Percentiles rank a stretch among this genome's conserved stretches.
phyloP scores from a whole-genome alignment of 768 basidiomycete genomes.

The Trametes cingulata region DNA sequence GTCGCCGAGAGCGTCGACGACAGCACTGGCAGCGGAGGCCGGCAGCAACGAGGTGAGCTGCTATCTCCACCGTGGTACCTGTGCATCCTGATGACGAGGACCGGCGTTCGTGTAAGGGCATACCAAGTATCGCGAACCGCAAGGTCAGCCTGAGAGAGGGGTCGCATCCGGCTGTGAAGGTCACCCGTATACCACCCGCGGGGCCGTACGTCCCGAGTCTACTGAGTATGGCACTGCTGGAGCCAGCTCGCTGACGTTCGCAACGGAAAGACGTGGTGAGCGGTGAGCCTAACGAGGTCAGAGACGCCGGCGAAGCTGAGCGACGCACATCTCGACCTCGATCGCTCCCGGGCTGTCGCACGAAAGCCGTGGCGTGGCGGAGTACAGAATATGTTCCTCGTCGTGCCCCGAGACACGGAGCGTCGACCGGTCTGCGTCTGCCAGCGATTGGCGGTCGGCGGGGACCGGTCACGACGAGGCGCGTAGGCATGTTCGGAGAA shows the following conservation, averaged over 20 bases:
- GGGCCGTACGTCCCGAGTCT: conserved; percentile 39
- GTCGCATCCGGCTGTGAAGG: conserved; percentile 53
- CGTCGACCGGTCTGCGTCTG: too few relatives aligned
- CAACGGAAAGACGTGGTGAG: conserved; percentile 56
- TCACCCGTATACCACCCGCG: too few relatives aligned
- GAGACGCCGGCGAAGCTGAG: conserved; percentile 27
- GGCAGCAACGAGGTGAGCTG: conserved; percentile 44
- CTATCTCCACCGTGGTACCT: background rate
- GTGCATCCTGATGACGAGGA: too few relatives aligned
- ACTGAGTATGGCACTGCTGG: background rate
- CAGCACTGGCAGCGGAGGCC: conserved; percentile 44
- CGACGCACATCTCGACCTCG: too few relatives aligned
- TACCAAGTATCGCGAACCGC: conserved; percentile 44
- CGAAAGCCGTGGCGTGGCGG: too few relatives aligned
- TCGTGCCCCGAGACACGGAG: too few relatives aligned
- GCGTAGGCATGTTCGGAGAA: too few relatives aligned
- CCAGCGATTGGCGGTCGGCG: too few relatives aligned
- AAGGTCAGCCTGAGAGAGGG: conserved; percentile 46
- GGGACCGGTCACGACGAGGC: too few relatives aligned
- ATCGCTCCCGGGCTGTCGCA: too few relatives aligned
- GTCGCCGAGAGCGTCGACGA: conserved; percentile 44
- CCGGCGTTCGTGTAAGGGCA: too few relatives aligned
- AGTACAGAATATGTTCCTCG: too few relatives aligned
- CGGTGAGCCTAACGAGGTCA: conserved; percentile 48
- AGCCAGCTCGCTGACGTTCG: background rate